Percentiles rank a stretch among this genome's conserved stretches.
Evolutionary conservation across 2,329 filamentous ascomycete genomes (phyloP).

Genomic region (Macrophomina pseudophaseolina): DNA sequence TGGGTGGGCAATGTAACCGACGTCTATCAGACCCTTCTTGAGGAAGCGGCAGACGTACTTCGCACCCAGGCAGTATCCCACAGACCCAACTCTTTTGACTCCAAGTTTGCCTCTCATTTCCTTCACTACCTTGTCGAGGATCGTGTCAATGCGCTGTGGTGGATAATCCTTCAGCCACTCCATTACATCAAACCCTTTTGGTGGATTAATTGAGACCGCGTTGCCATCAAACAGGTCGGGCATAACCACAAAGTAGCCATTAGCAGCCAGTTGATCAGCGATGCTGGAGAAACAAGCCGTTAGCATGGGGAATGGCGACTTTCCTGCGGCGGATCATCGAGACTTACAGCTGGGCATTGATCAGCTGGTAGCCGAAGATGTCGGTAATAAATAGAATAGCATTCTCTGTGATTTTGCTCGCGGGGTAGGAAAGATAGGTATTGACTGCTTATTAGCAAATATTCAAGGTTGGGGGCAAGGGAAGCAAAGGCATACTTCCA

Average conservation of each 20-base stretch:
- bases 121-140: conserved; percentile 54
- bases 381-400: conserved; percentile 64
- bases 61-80: conserved; percentile 57
- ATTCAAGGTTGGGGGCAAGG: neutral
- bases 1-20: conserved; percentile 78
- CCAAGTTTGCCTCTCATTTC: conserved; percentile 55
- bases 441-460: conserved; percentile 47
- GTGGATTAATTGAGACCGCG: conserved; percentile 51
- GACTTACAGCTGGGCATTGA: conserved; percentile 51
- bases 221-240: conserved; percentile 75
- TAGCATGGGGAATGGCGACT: neutral
- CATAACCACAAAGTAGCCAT: conserved; percentile 72
- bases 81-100: conserved; percentile 52
- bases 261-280: conserved; percentile 75
- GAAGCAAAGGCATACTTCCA: conserved; percentile 44
- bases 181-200: neutral
- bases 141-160: conserved; percentile 58
- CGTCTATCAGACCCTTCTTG: conserved; percentile 62
- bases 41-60: conserved; percentile 68
- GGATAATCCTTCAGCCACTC: conserved; percentile 54
- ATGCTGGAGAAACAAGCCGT: conserved; percentile 47
- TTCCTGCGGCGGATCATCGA: neutral
- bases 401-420: conserved; percentile 57
- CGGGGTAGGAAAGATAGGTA: conserved; percentile 61
- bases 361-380: conserved; percentile 62